phyloP scores from a whole-genome alignment of 768 basidiomycete genomes.

The Boletus pseudo-olivaceus region DNA sequence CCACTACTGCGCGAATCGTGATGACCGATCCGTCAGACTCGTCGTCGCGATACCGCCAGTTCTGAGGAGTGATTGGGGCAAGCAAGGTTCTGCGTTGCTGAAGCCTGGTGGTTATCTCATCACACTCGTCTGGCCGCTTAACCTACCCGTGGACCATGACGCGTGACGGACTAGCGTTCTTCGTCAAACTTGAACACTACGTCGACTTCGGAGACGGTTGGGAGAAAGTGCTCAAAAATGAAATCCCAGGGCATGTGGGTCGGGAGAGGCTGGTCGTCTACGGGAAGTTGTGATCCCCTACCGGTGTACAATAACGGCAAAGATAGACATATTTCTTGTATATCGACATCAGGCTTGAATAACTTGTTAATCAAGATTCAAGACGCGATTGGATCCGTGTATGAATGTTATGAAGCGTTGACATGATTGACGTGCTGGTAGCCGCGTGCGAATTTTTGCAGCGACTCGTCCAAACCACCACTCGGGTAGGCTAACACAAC shows the following conservation, averaged over 20 bases:
- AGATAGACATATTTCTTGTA: neutral
- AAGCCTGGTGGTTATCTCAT: conserved; percentile 64
- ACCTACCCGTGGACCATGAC: conserved; percentile 38
- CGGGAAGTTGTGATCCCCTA: conserved; percentile 1
- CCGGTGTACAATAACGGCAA: too few species aligned
- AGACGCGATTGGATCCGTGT: neutral
- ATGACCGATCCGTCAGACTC: conserved; percentile 27
- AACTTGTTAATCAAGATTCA: too few species aligned
- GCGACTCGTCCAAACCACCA: neutral
- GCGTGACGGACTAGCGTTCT: conserved; percentile 65
- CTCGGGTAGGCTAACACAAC: neutral
- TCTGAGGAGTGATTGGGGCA: conserved; percentile 53
- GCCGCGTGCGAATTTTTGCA: conserved; percentile 16
- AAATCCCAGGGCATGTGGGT: conserved; percentile 40
- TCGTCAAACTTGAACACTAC: conserved; percentile 56
- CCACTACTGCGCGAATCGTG: too few species aligned
- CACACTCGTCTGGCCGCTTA: conserved; percentile 56
- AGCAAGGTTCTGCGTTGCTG: conserved; percentile 50
- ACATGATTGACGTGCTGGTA: neutral
- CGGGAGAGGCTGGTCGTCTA: conserved; percentile 49
- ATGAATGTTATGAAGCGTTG: too few species aligned
- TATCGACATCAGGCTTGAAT: neutral
- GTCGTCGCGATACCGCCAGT: conserved; percentile 68
- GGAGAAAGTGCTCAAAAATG: conserved; percentile 48
- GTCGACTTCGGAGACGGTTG: conserved; percentile 47